Conservation (phyloP, 2,329 filamentous ascomycete genomes). For the Xylariaceae sp. region DNA sequence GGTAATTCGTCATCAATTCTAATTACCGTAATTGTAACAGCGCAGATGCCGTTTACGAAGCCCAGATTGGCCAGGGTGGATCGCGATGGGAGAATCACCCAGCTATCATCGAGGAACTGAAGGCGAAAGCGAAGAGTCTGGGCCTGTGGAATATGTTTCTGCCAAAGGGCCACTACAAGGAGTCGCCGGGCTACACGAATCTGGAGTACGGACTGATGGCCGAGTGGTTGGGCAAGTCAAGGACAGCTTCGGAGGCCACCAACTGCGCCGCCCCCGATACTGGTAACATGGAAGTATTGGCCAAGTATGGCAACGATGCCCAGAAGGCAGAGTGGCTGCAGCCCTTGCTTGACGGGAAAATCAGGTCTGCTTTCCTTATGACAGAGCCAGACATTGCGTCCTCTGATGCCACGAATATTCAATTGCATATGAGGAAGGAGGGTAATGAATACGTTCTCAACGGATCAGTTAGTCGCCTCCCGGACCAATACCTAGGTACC, state of each 20-base stretch:
- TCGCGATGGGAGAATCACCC: constrained; percentile 79
- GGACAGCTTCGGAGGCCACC: constrained; percentile 76
- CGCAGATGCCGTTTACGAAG: constrained; percentile 74
- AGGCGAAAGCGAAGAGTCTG: constrained; percentile 73
- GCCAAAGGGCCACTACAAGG: constrained; percentile 89
- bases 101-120: constrained; percentile 79
- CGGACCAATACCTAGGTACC: background rate
- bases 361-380: constrained; percentile 89
- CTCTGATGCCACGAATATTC: constrained; percentile 89
- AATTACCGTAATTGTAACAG: constrained; percentile 35
- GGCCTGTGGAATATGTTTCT: constrained; percentile 99
- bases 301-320: constrained; percentile 80
- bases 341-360: constrained; percentile 77
- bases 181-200: constrained; percentile 91
- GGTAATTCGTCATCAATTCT: constrained; percentile 18
- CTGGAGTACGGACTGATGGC: constrained; percentile 98
- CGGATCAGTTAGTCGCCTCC: constrained; percentile 58
- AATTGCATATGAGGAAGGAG: constrained; percentile 75
- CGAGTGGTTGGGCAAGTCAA: constrained; percentile 85
- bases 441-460: constrained; percentile 90
- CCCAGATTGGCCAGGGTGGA: constrained; percentile 73
- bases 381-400: constrained; percentile 86
- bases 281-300: constrained; percentile 92
- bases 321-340: constrained; percentile 82
- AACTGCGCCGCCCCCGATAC: constrained; percentile 92